Evolutionary conservation across 1,284 basidiomycete genomes (phyloP).

Genomic region (Trametes polyzona): DNA sequence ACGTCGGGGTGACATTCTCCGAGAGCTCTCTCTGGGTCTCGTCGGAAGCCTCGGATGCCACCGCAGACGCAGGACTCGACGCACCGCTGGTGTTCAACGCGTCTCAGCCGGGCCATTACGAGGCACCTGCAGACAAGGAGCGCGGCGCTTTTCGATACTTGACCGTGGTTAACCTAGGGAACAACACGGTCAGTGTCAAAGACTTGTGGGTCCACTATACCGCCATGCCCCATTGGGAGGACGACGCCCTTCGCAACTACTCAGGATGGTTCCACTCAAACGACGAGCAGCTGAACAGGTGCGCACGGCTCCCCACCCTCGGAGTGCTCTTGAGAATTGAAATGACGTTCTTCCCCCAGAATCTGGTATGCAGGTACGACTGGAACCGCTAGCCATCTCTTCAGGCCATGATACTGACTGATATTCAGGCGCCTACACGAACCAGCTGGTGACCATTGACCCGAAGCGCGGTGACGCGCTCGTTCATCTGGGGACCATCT

Average conservation of each 20-base stretch:
- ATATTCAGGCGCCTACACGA: slow-evolving; percentile 18
- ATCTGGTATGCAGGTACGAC: slow-evolving; percentile 24
- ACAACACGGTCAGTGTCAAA: background rate
- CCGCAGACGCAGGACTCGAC: slow-evolving; percentile 11
- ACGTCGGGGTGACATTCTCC: slow-evolving; percentile 20
- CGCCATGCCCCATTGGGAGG: slow-evolving; percentile 25
- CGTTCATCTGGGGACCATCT: background rate
- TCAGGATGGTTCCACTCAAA: slow-evolving; percentile 25
- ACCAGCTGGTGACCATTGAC: slow-evolving; percentile 22
- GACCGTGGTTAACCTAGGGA: slow-evolving; percentile 19
- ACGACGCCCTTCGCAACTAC: slow-evolving; percentile 13
- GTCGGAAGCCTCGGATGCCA: slow-evolving; percentile 13
- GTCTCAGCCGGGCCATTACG: slow-evolving; percentile 8
- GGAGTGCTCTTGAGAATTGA: background rate
- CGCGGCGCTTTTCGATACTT: slow-evolving; percentile 25
- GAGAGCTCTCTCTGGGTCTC: slow-evolving; percentile 26
- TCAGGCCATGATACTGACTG: background rate
- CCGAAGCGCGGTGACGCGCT: slow-evolving; percentile 17
- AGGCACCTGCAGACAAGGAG: slow-evolving; percentile 16
- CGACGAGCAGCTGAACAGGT: slow-evolving; percentile 25
- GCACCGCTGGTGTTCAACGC: slow-evolving; percentile 20
- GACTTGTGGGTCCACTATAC: slow-evolving; percentile 24
- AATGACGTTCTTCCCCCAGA: background rate
- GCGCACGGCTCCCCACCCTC: background rate
- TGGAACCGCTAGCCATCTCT: too few relatives aligned